Evolutionary conservation across 2,329 filamentous ascomycete species (phyloP).

Genomic region (Chrysoporthe deuterocubensis): DNA sequence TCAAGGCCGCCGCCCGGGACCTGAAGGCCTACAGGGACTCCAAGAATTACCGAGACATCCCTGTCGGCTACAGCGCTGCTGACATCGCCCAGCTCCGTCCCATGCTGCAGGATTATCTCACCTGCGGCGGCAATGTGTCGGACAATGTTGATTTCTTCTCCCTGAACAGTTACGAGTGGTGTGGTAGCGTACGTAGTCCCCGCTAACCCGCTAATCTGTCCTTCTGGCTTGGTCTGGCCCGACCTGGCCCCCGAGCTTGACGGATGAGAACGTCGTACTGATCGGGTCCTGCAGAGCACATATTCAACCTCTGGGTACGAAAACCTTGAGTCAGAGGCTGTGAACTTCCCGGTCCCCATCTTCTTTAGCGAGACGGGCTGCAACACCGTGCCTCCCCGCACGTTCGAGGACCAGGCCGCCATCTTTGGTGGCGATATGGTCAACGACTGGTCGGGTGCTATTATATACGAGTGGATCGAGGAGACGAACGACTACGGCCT

Average conservation of each 20-base stretch:
- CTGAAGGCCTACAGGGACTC: conserved; percentile 79
- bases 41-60: conserved; percentile 79
- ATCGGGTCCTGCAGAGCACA: conserved; percentile 29
- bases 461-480: conserved; percentile 90
- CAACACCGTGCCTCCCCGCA: conserved; percentile 65
- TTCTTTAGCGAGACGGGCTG: conserved; percentile 92
- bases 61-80: conserved; percentile 84
- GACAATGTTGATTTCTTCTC: conserved; percentile 83
- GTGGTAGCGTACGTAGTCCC: conserved; percentile 51
- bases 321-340: conserved; percentile 67
- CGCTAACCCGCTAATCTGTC: background rate
- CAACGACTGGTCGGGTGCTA: conserved; percentile 72
- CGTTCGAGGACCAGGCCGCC: conserved; percentile 73
- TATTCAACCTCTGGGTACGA: conserved; percentile 72
- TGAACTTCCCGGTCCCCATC: conserved; percentile 78
- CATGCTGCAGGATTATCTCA: conserved; percentile 72
- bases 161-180: conserved; percentile 86
- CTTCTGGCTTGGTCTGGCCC: too few species aligned
- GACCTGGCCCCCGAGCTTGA: too few species aligned
- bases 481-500: conserved; percentile 84
- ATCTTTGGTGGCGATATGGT: conserved; percentile 79
- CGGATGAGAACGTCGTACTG: background rate
- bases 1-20: conserved; percentile 81
- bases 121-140: conserved; percentile 71
- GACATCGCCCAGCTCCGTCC: conserved; percentile 74